Conservation (phyloP, 2,329 filamentous ascomycete genomes). For the Aspergillus sp. region DNA sequence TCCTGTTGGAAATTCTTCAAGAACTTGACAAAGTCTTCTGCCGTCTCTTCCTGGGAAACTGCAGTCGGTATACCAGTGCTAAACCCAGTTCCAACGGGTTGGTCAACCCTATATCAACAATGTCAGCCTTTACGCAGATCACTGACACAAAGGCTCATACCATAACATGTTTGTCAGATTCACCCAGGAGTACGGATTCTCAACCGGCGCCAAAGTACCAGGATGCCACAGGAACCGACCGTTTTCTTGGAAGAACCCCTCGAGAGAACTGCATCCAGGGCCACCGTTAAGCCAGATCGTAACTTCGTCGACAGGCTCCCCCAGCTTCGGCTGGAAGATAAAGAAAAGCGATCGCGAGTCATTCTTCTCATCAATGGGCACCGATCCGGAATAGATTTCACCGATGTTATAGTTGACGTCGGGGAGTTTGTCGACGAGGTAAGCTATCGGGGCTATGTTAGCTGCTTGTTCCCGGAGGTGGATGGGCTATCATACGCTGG, state of each 20-base stretch:
- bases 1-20: slow-evolving; percentile 75
- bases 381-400: slow-evolving; percentile 49
- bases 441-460: slow-evolving; percentile 43
- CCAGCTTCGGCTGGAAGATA: slow-evolving; percentile 49
- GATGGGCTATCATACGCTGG: slow-evolving; percentile 20
- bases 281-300: slow-evolving; percentile 54
- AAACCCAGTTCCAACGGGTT: slow-evolving; percentile 64
- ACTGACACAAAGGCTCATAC: slow-evolving; percentile 39
- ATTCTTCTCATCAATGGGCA: slow-evolving; percentile 55
- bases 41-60: slow-evolving; percentile 66
- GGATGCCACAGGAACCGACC: slow-evolving; percentile 71
- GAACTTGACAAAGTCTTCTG: slow-evolving; percentile 71
- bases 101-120: slow-evolving; percentile 25
- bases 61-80: slow-evolving; percentile 65
- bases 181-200: slow-evolving; percentile 72
- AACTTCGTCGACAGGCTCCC: slow-evolving; percentile 44
- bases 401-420: slow-evolving; percentile 69
- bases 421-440: slow-evolving; percentile 66
- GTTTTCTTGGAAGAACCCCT: slow-evolving; percentile 73
- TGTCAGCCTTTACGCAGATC: background rate
- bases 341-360: slow-evolving; percentile 49
- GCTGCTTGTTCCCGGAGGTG: background rate
- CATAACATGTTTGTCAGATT: slow-evolving; percentile 76
- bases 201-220: slow-evolving; percentile 65
- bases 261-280: slow-evolving; percentile 58